phyloP scores from a whole-genome alignment of 192 early-diverging fungal genomes.

The Polychytrium aggregatum region DNA sequence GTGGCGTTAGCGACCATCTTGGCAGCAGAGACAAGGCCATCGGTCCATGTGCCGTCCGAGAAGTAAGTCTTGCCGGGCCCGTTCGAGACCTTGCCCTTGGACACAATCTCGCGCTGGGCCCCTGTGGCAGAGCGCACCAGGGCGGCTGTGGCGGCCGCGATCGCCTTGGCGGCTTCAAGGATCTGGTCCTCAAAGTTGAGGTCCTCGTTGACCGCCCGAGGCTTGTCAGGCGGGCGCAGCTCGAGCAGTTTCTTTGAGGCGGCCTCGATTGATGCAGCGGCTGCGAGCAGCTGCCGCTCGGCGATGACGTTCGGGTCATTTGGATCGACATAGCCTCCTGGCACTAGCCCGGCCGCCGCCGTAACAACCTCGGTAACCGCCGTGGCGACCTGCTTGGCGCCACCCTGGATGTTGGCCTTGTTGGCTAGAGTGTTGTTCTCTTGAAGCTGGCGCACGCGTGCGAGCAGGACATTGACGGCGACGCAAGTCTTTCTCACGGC shows the following conservation, averaged over 20 bases:
- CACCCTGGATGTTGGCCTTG: constrained; percentile 21
- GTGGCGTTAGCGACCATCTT: constrained; percentile 38
- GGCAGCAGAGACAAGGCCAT: constrained; percentile 44
- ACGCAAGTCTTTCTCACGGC: constrained; percentile 17
- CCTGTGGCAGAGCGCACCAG: constrained; percentile 41
- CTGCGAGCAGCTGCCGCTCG: constrained; percentile 41
- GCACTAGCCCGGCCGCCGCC: constrained; percentile 23
- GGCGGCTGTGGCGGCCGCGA: constrained; percentile 34
- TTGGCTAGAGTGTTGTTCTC: constrained; percentile 12
- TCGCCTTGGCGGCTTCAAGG: constrained; percentile 41
- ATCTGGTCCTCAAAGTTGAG: constrained; percentile 44
- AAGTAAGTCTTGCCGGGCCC: too few species aligned
- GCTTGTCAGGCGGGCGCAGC: constrained; percentile 16
- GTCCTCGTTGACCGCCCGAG: constrained; percentile 20
- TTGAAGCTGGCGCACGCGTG: constrained; percentile 9
- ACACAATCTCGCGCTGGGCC: constrained; percentile 40
- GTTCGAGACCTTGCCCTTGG: constrained; percentile 11
- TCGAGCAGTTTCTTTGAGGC: constrained; percentile 38
- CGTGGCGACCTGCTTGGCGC: constrained; percentile 23
- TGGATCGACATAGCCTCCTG: constrained; percentile 42
- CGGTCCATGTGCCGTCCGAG: constrained; percentile 48
- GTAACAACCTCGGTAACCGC: constrained; percentile 32
- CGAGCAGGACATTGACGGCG: constrained; percentile 23
- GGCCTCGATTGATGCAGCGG: constrained; percentile 41
- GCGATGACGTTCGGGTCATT: constrained; percentile 51